phyloP scores from a whole-genome alignment of 2,329 filamentous ascomycete genomes.

The Neofusicoccum ribis region DNA sequence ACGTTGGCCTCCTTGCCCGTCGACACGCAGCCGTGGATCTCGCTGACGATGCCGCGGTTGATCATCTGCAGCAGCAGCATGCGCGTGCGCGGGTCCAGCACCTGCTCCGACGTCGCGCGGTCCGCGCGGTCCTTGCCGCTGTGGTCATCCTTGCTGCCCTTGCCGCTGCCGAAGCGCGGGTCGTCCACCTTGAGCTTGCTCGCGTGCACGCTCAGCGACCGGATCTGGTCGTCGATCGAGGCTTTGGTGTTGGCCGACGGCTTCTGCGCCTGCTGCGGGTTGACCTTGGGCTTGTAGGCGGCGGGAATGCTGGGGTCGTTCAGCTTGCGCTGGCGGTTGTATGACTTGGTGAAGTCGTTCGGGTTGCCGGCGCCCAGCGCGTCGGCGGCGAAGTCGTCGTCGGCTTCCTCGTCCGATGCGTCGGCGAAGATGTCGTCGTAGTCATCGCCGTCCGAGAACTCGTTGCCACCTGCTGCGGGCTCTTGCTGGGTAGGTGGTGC shows the following conservation, averaged over 20 bases:
- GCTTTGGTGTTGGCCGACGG: conserved; percentile 77
- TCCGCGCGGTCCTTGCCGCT: conserved; percentile 84
- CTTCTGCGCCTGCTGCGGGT: conserved; percentile 63
- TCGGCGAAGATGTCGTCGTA: conserved; percentile 65
- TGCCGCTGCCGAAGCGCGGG: conserved; percentile 37
- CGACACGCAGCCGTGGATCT: conserved; percentile 92
- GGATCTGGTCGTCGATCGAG: conserved; percentile 83
- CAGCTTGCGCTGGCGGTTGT: conserved; percentile 78
- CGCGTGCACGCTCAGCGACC: conserved; percentile 80
- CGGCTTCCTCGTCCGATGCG: conserved; percentile 59
- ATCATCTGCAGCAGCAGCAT: conserved; percentile 97
- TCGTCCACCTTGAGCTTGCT: conserved; percentile 74
- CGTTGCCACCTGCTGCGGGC: not conserved
- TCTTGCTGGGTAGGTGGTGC: not conserved
- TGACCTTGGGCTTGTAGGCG: conserved; percentile 66
- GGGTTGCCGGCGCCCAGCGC: conserved; percentile 58
- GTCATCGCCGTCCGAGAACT: conserved; percentile 51
- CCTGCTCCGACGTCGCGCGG: conserved; percentile 90
- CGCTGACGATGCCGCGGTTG: conserved; percentile 83
- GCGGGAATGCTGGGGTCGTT: conserved; percentile 54
- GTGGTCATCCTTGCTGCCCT: conserved; percentile 40
- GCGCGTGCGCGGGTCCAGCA: conserved; percentile 87
- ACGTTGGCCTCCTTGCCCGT: conserved; percentile 99
- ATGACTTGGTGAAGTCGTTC: conserved; percentile 77
- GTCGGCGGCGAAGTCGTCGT: conserved; percentile 57